phyloP scores from a whole-genome alignment of 2,329 filamentous ascomycete genomes.

The Cryphonectria nitschkei region DNA sequence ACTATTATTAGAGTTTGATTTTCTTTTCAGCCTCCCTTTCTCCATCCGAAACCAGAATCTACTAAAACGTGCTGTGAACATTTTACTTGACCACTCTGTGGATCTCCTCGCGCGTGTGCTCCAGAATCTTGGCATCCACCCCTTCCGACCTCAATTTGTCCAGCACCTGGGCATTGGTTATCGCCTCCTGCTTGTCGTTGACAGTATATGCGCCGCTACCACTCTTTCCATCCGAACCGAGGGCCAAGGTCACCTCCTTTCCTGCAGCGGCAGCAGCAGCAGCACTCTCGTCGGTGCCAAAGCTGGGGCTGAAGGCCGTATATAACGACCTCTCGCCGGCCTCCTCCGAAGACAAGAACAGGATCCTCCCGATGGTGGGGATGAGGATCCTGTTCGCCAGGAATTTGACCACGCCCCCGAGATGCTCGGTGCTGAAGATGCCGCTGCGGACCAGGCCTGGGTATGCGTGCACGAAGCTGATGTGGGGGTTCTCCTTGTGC shows the following conservation, averaged over 20 bases:
- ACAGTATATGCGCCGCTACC: not conserved
- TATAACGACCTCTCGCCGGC: not conserved
- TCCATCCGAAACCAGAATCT: no score
- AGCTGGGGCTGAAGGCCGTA: not conserved
- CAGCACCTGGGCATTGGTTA: not conserved
- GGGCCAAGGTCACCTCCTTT: not conserved
- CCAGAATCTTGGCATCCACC: not conserved
- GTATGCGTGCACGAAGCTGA: slow-evolving; percentile 41
- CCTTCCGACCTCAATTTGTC: not conserved
- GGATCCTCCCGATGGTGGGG: not conserved
- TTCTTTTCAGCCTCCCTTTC: no score
- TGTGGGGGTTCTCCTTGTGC: slow-evolving; percentile 44
- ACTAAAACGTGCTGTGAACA: no score
- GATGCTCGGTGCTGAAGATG: slow-evolving; percentile 7
- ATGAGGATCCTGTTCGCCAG: not conserved
- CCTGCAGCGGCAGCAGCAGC: not conserved
- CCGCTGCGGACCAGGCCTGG: slow-evolving; percentile 36
- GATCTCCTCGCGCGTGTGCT: not conserved
- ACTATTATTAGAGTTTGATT: no score
- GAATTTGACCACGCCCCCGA: not conserved
- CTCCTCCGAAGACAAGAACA: not conserved
- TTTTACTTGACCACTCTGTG: not conserved
- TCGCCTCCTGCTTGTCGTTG: not conserved
- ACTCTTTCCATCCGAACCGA: not conserved
- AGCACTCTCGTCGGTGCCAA: not conserved